Base-by-base conservation (phyloP, 2,329 filamentous ascomycete species). In the Sordariomycetes sp. region DNA sequence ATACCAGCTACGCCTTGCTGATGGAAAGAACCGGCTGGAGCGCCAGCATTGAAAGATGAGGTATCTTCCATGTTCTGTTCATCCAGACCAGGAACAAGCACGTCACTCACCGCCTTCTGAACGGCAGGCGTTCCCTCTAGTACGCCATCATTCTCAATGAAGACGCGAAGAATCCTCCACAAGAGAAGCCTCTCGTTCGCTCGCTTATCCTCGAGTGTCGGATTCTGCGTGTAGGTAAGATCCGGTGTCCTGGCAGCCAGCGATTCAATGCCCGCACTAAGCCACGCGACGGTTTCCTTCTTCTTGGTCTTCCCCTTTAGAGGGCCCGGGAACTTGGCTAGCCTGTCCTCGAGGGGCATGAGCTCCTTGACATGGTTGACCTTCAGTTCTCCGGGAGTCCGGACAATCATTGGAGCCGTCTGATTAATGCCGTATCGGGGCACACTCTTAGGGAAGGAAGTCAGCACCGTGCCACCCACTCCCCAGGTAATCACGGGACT, bases 281-380 rank as follows among this genome's bases (percentile, higher is more conserved):
- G 76, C 94, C 95, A 99, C 1, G 82, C 71, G 51, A 91, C 64
- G 0, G 90, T 81, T 57, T 99, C 92, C 74, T 97, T 99, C 77
- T 99, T 99, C 76, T 96, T 97, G 1, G 85, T 84, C 67, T 96
- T 97, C 48, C 84, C 80, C 69, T 87, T 90, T 32, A 99, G 74
- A 2, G 95, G 94, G 0, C 94, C 94, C 0, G 94, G 94, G 65
- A 97, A 97, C 63, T 85, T 90, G 20, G 82, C 79, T 54, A 94
- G 73, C 2, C 84, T 80, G 36, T 94, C 89, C 25, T 82, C 75
- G 10, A 90, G 73, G 4, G 88, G 84, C 52, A 89, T 74, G 34
- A 89, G 75, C 51, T 90, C 84, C 66, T 87, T 94, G 60, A 89
- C 78, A 62, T 81, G 86, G 60, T 83, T 80, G n/a, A 92, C 74